phyloP scores from a whole-genome alignment of 192 early-diverging fungal genomes.

The Rhizoclosmatium globosum region DNA sequence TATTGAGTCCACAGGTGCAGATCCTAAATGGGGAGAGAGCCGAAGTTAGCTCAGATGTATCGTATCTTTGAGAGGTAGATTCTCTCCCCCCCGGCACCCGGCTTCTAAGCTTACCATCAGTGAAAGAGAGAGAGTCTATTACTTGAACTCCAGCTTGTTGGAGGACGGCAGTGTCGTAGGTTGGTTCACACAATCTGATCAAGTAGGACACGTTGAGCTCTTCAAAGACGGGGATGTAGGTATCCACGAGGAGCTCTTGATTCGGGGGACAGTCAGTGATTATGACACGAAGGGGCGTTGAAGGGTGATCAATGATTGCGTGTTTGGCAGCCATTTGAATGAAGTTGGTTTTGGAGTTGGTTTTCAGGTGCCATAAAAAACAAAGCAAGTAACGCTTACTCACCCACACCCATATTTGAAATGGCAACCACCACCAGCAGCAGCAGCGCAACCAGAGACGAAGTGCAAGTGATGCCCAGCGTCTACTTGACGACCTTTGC shows the following conservation, averaged over 20 bases:
- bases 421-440: neutral
- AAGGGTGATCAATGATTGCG: conserved; percentile 17
- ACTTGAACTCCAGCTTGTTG: conserved; percentile 71
- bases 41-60: neutral
- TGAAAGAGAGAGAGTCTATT: conserved; percentile 81
- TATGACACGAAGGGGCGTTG: conserved; percentile 19
- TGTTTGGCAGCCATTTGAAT: neutral
- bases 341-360: no score
- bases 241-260: conserved; percentile 4
- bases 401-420: neutral
- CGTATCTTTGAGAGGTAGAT: no score
- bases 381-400: no score
- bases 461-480: conserved; percentile 35
- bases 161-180: conserved; percentile 71
- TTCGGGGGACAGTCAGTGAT: conserved; percentile 41
- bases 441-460: neutral
- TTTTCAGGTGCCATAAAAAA: no score
- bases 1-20: conserved; percentile 59
- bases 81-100: no score
- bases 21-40: neutral
- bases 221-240: conserved; percentile 37
- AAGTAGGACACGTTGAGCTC: conserved; percentile 70
- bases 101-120: conserved; percentile 68
- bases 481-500: conserved; percentile 22
- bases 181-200: conserved; percentile 85